Percentiles rank a stretch among this genome's conserved stretches.
Evolutionary conservation across 768 basidiomycete species (phyloP).

Genomic region (Tubosaeta brunneosetosa): DNA sequence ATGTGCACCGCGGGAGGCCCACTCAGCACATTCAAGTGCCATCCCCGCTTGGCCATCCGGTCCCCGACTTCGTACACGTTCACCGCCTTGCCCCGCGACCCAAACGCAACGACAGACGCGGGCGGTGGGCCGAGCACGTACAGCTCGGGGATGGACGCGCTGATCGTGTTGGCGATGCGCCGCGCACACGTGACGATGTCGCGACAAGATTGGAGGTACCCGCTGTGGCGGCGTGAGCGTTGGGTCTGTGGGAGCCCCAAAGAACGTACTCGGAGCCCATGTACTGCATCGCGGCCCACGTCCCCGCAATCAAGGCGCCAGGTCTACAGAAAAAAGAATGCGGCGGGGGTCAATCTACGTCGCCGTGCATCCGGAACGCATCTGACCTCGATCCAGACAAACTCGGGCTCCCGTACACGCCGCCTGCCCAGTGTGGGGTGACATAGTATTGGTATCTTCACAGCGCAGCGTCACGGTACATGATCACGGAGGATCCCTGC

Average conservation of each 20-base stretch:
- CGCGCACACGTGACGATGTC: constrained; percentile 75
- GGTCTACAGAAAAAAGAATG: constrained; percentile 66
- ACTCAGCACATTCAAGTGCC: constrained; percentile 86
- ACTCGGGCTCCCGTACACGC: constrained; percentile 89
- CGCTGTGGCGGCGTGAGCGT: constrained; percentile 39
- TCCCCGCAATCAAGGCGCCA: constrained; percentile 88
- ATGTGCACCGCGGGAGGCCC: constrained; percentile 85
- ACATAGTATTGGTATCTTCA: constrained; percentile 85
- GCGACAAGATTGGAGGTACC: constrained; percentile 83
- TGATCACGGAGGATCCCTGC: constrained; percentile 87
- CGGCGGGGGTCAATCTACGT: neutral
- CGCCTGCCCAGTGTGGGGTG: constrained; percentile 77
- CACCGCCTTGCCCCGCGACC: constrained; percentile 44
- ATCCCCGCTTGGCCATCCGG: constrained; percentile 77
- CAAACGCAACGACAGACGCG: constrained; percentile 90
- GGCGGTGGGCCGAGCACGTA: constrained; percentile 87
- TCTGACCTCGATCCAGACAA: constrained; percentile 84
- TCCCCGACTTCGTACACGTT: constrained; percentile 91
- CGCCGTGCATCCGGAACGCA: neutral
- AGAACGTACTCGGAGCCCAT: constrained; percentile 75
- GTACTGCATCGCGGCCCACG: constrained; percentile 95
- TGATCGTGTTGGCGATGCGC: constrained; percentile 63
- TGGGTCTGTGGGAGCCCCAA: neutral
- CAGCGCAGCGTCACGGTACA: constrained; percentile 81
- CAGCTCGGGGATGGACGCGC: constrained; percentile 69